Evolutionary conservation across 169 alveolate species (phyloP), one percentile per base, ranked within the genome.

Genomic region (Nephromyces sp.): DNA sequence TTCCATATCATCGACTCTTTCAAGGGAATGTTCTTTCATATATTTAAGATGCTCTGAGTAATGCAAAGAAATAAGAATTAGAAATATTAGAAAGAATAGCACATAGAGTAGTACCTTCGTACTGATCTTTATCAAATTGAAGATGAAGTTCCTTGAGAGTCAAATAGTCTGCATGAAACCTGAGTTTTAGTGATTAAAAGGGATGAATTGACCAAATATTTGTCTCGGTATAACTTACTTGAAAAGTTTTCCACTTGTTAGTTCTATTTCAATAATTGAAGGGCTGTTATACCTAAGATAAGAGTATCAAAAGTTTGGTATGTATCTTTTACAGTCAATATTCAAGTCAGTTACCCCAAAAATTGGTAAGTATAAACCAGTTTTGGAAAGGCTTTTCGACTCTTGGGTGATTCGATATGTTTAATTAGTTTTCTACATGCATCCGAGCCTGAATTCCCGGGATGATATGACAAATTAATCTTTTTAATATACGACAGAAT

Each of bases 391-490:
- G 22, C 34, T 25, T 74, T 74, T 32, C 29, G 51, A 28, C 43
- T 61, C 28, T 43, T 0, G 1, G 25, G 66, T 28, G 69, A 35
- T 30, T 32, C 22, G 76, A 74, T 66, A 25, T 28, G 57, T 35
- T 27, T 33, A 31, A 74, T 66, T 28, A 74, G 33, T n/a, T 51
- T 32, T 35, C 81, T 1, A 8, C 75, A 68, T 8, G 52, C 75
- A 0, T 74, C 81, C 30, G 75, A 61, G 6, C 70, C 63, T 3
- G 74, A 66, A 28, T 67, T 34, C 0, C 81, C 81, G 33, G 81
- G 81, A 57, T 64, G 81, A 67, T 74, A 74, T 2, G 75, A 6
- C 25, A 74, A 69, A 32, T 74, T 74, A 3, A 74, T 25, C 35
- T 30, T 28, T 34, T 74, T 74, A 30, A 74, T 29, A 57, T 66